A percentile compares a stretch with the other conserved stretches of the same genome.
Conservation (phyloP, 352 stramenopile genomes). For the Achlya hypogyna region DNA sequence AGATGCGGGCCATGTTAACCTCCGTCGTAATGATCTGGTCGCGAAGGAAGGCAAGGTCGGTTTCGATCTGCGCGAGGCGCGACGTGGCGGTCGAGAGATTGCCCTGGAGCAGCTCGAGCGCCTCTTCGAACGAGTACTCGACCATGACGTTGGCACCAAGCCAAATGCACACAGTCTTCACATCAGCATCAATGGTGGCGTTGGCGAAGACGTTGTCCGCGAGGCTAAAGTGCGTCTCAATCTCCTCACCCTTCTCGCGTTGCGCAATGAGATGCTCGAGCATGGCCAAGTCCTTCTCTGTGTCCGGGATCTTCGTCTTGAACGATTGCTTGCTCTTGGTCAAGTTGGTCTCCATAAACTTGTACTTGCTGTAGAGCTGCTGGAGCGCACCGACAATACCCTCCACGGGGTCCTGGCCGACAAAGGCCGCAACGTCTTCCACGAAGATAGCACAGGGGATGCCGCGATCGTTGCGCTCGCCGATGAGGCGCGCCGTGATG, state of each 20-base stretch:
- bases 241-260: slow-evolving; percentile 61
- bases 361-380: slow-evolving; percentile 87
- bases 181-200: slow-evolving; percentile 82
- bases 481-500: slow-evolving; percentile 64
- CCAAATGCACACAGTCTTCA: slow-evolving; percentile 95
- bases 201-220: slow-evolving; percentile 94
- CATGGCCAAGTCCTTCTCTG: slow-evolving; percentile 77
- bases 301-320: slow-evolving; percentile 88
- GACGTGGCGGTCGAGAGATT: slow-evolving; percentile 66
- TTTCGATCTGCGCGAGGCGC: slow-evolving; percentile 65
- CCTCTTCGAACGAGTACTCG: slow-evolving; percentile 96
- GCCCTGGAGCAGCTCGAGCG: slow-evolving; percentile 77
- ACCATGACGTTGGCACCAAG: slow-evolving; percentile 97
- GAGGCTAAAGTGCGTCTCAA: slow-evolving; percentile 90
- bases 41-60: slow-evolving; percentile 90
- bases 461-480: slow-evolving; percentile 65
- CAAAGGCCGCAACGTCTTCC: slow-evolving; percentile 52
- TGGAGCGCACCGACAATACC: slow-evolving; percentile 70
- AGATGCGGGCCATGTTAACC: slow-evolving; percentile 95
- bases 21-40: slow-evolving; percentile 97
- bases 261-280: slow-evolving; percentile 64
- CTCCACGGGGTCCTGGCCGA: slow-evolving; percentile 53
- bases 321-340: slow-evolving; percentile 80
- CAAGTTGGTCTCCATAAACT: slow-evolving; percentile 84
- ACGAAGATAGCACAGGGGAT: slow-evolving; percentile 76